Evolutionary conservation across 2,329 filamentous ascomycete genomes (phyloP).

Genomic region (Nothopassalora personata): DNA sequence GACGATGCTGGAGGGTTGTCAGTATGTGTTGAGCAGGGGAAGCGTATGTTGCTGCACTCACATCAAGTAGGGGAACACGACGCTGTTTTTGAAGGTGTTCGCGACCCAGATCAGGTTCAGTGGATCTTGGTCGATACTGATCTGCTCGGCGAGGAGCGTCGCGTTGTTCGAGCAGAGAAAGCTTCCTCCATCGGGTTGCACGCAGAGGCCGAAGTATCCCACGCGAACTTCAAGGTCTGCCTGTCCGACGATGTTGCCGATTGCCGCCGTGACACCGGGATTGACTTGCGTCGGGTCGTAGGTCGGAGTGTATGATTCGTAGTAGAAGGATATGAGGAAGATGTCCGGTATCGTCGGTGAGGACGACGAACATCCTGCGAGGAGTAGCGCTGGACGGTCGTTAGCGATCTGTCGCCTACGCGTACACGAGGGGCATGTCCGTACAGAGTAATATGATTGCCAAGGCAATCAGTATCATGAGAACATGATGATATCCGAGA

Average conservation of each 20-base stretch:
- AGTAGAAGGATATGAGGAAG: constrained; percentile 98
- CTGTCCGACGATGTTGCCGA: constrained; percentile 81
- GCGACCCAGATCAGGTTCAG: constrained; percentile 97
- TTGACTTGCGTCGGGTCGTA: constrained; percentile 86
- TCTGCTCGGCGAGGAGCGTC: constrained; percentile 81
- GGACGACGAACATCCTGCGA: constrained; percentile 94
- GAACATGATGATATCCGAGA: constrained; percentile 71
- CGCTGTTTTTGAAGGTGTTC: constrained; percentile 94
- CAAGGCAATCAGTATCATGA: constrained; percentile 95
- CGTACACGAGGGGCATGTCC: constrained; percentile 39
- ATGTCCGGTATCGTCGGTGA: constrained; percentile 92
- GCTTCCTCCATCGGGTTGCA: constrained; percentile 78
- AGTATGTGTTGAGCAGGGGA: neutral
- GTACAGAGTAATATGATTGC: constrained; percentile 90
- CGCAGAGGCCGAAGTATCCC: constrained; percentile 96
- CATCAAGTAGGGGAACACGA: constrained; percentile 96
- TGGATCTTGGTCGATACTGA: constrained; percentile 87
- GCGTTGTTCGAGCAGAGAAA: constrained; percentile 98
- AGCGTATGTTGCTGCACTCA: constrained; percentile 37
- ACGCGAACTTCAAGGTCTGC: constrained; percentile 85
- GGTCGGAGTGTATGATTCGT: constrained; percentile 74
- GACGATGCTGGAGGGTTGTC: constrained; percentile 63
- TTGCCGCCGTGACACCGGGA: constrained; percentile 77
- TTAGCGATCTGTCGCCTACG: constrained; percentile 4
- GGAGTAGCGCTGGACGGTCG: constrained; percentile 63